Evolutionary conservation across 768 basidiomycete genomes (phyloP).

Genomic region (Cystobasidium tubakii): DNA sequence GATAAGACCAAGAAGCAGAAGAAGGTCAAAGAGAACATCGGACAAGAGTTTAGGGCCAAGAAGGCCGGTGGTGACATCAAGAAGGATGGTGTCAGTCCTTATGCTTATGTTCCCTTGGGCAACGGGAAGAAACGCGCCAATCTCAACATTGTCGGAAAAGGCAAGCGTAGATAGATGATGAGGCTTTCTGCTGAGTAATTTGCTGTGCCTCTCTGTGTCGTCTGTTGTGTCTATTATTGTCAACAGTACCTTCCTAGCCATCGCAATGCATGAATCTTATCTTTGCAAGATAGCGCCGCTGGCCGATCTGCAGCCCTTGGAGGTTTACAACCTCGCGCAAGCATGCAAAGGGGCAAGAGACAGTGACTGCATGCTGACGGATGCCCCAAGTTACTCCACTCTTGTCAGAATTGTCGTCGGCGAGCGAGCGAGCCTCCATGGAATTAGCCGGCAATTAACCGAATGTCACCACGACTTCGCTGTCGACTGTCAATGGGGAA

Average conservation of each 20-base stretch:
- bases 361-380: too few relatives aligned
- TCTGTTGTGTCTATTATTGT: not conserved
- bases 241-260: not conserved
- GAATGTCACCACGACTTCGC: too few relatives aligned
- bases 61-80: constrained; percentile 93
- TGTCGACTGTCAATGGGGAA: too few relatives aligned
- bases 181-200: not conserved
- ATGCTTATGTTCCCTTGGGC: constrained; percentile 75
- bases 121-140: constrained; percentile 46
- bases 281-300: too few relatives aligned
- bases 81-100: constrained; percentile 67
- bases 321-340: too few relatives aligned
- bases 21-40: constrained; percentile 56
- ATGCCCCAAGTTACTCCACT: too few relatives aligned
- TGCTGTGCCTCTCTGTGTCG: not conserved
- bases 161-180: not conserved
- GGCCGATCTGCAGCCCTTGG: too few relatives aligned
- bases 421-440: too few relatives aligned
- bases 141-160: constrained; percentile 38
- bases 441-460: too few relatives aligned
- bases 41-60: constrained; percentile 93
- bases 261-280: too few relatives aligned
- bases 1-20: constrained; percentile 54
- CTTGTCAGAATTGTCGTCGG: too few relatives aligned
- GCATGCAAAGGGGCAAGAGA: too few relatives aligned